Percentiles rank a stretch among this genome's conserved stretches.
Evolutionary conservation across 176 grass and related monocot species (phyloP).

Genomic region (Poa annua): DNA sequence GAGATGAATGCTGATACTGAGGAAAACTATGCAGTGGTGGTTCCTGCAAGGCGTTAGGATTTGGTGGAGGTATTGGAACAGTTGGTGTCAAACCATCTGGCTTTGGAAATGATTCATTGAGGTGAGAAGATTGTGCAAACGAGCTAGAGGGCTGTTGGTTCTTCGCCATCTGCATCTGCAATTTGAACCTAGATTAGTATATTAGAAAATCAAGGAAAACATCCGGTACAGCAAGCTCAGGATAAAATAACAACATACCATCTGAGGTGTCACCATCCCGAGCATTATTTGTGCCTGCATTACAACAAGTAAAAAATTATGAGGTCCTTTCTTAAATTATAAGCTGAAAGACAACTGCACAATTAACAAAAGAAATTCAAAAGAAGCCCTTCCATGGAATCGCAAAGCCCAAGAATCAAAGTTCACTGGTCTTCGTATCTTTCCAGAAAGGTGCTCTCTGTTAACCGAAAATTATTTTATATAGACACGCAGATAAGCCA

Average conservation of each 20-base stretch:
- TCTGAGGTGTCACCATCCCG: constrained; percentile 82
- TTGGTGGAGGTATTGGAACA: constrained; percentile 48
- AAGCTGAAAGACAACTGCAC: constrained; percentile 5
- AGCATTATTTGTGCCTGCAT: constrained; percentile 95
- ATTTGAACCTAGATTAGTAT: constrained; percentile 46
- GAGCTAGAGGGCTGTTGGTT: constrained; percentile 52
- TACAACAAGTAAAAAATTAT: constrained; percentile 30
- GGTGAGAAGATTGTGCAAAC: constrained; percentile 55
- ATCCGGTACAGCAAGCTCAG: constrained; percentile 17
- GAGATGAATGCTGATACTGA: constrained; percentile 52
- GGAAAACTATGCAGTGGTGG: constrained; percentile 55
- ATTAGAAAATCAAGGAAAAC: constrained; percentile 21
- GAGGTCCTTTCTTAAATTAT: constrained; percentile 22
- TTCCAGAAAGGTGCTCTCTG: not conserved
- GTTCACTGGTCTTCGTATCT: not conserved
- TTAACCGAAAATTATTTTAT: not conserved
- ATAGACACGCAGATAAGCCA: not conserved
- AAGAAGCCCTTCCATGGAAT: constrained; percentile 18
- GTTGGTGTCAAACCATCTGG: constrained; percentile 46
- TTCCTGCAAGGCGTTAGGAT: constrained; percentile 56
- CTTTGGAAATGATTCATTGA: constrained; percentile 59
- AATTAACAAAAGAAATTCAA: constrained; percentile 28
- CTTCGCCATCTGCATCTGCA: constrained; percentile 95
- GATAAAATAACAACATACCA: constrained; percentile 56
- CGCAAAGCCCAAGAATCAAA: constrained; percentile 16